These are phyloP conservation scores for Boletus vinaceobasis DNA, from an alignment of 768 basidiomycete genomes.

Conservation along the genomic window DNA sequence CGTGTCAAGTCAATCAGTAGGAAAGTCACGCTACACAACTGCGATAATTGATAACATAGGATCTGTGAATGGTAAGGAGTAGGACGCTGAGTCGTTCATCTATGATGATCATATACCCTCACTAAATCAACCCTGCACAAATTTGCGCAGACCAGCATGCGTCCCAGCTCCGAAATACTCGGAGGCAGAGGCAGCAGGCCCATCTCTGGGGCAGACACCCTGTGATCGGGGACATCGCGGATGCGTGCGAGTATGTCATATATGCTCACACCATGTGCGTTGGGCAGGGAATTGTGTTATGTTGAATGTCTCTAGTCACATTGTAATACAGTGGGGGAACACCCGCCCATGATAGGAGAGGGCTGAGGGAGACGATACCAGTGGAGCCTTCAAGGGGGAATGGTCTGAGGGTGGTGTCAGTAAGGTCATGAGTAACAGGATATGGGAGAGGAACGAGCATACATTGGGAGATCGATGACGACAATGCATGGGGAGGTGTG, in stretches of 20 bases:
- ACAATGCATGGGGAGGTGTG: conserved; percentile 12
- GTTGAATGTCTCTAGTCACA: conserved; percentile 23
- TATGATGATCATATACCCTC: too few relatives aligned
- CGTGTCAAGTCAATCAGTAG: too few relatives aligned
- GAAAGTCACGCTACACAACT: too few relatives aligned
- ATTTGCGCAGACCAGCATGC: conserved; percentile 32
- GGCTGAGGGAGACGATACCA: conserved; percentile 21
- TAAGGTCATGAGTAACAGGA: background rate
- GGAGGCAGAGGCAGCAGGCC: conserved; percentile 19
- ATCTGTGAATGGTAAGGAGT: too few relatives aligned
- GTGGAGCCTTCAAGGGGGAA: conserved; percentile 9
- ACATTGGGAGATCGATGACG: conserved; percentile 20
- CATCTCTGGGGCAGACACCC: conserved; percentile 26
- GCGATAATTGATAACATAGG: too few relatives aligned
- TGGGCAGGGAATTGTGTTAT: conserved; percentile 20
- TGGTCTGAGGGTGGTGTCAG: conserved; percentile 14
- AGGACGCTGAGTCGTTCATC: too few relatives aligned
- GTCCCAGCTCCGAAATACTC: conserved; percentile 30
- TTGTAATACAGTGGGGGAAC: conserved; percentile 22
- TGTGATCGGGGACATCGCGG: conserved; percentile 25
- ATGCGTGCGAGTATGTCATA: conserved; percentile 28
- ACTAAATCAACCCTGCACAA: conserved; percentile 37
- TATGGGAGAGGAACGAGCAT: background rate
- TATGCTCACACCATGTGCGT: conserved; percentile 25
- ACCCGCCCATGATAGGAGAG: conserved; percentile 23